Percentiles rank a stretch among this genome's conserved stretches.
phyloP scores from a whole-genome alignment of 2,329 filamentous ascomycete species.

The Fusarium falciforme region DNA sequence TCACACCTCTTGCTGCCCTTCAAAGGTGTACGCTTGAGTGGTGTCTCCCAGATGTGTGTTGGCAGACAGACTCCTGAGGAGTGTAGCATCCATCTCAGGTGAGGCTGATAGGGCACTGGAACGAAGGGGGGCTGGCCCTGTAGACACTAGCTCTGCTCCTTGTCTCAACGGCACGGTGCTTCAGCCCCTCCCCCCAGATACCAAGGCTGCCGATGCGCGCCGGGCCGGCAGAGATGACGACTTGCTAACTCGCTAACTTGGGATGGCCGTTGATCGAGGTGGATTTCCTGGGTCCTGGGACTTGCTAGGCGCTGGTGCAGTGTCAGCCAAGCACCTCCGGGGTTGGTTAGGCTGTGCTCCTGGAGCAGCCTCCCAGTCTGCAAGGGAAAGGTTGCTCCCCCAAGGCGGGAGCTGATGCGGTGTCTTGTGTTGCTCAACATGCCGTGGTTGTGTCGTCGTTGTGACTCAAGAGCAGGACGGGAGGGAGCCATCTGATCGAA shows the following conservation, averaged over 20 bases:
- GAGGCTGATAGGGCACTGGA: not conserved
- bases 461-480: slow-evolving; percentile 19
- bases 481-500: slow-evolving; percentile 27
- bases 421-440: slow-evolving; percentile 36
- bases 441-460: slow-evolving; percentile 14
- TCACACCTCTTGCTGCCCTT: not conserved
- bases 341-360: slow-evolving; percentile 16
- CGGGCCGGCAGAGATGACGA: slow-evolving; percentile 3
- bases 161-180: slow-evolving; percentile 5
- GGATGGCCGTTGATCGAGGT: slow-evolving; percentile 3
- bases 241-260: not conserved
- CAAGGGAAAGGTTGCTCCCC: slow-evolving; percentile 16
- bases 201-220: slow-evolving; percentile 1
- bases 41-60: not conserved
- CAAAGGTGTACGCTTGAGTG: not conserved
- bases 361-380: slow-evolving; percentile 14
- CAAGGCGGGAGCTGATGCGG: slow-evolving; percentile 40
- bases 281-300: slow-evolving; percentile 20
- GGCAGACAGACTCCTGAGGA: not conserved
- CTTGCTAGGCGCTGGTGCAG: slow-evolving; percentile 23
- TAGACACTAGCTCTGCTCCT: not conserved
- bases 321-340: slow-evolving; percentile 20
- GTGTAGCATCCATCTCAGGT: not conserved
- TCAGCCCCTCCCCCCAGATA: slow-evolving; percentile 2
- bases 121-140: not conserved